These are phyloP conservation scores for Neofusicoccum sp. DNA, from an alignment of 2,329 filamentous ascomycete genomes.

Conservation along the genomic window DNA sequence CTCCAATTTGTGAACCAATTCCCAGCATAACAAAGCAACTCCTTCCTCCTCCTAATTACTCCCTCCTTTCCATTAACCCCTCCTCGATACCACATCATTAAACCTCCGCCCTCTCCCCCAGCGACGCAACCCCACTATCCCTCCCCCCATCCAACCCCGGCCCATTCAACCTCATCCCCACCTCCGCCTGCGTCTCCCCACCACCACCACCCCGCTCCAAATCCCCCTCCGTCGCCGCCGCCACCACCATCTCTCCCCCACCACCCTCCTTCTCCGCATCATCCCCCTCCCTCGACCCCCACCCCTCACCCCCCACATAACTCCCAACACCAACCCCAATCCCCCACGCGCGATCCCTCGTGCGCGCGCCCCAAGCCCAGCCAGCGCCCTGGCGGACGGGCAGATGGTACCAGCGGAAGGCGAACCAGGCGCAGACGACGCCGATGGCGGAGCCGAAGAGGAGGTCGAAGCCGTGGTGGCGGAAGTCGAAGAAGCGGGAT, in stretches of 20 bases:
- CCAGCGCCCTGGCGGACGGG: constrained; percentile 78
- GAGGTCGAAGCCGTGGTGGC: constrained; percentile 92
- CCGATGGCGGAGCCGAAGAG: constrained; percentile 83
- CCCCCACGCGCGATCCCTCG: constrained; percentile 73
- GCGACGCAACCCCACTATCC: background rate
- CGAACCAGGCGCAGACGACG: constrained; percentile 68
- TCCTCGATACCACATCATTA: background rate
- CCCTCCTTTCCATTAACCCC: background rate
- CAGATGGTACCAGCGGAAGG: constrained; percentile 84
- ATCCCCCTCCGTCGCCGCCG: background rate
- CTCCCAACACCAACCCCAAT: constrained; percentile 63
- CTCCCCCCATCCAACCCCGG: constrained; percentile 9
- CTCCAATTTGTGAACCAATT: no score
- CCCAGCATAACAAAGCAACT: no score
- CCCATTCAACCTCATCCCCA: background rate
- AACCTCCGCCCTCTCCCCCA: background rate
- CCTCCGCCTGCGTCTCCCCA: background rate
- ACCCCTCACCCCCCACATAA: constrained; percentile 53
- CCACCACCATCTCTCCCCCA: background rate
- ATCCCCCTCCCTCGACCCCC: constrained; percentile 29
- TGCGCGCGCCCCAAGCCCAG: constrained; percentile 86
- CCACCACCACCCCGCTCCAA: background rate
- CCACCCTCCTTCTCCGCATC: background rate
- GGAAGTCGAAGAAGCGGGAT: constrained; percentile 84
- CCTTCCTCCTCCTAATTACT: no score